These are phyloP conservation scores for Collybia mongolica DNA, from an alignment of 768 basidiomycete genomes.

Conservation along the genomic window DNA sequence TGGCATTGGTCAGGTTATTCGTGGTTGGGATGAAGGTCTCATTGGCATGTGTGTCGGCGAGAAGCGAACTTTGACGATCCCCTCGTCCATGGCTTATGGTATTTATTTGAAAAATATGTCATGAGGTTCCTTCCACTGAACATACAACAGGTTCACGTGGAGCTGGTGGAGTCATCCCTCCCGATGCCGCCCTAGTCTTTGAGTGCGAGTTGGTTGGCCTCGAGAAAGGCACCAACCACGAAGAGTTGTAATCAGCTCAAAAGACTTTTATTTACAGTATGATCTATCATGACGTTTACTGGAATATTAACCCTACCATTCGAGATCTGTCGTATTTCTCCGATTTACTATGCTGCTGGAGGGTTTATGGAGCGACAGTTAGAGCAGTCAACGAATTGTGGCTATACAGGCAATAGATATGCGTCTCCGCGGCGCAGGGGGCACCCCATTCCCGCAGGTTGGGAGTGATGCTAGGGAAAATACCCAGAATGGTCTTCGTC, in stretches of 20 bases:
- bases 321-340: too few species aligned
- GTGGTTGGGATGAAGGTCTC: constrained; percentile 84
- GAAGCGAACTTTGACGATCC: constrained; percentile 88
- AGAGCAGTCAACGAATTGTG: too few species aligned
- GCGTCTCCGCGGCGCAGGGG: too few species aligned
- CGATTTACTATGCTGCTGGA: too few species aligned
- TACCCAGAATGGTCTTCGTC: too few species aligned
- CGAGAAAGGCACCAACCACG: constrained; percentile 39
- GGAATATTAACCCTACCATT: neutral
- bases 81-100: constrained; percentile 82
- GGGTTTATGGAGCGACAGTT: too few species aligned
- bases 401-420: too few species aligned
- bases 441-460: too few species aligned
- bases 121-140: neutral
- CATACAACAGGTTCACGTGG: constrained; percentile 61
- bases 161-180: constrained; percentile 64
- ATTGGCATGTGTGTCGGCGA: constrained; percentile 84
- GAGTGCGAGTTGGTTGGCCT: constrained; percentile 80
- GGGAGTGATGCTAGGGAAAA: too few species aligned
- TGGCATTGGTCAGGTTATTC: constrained; percentile 78
- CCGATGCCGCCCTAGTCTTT: constrained; percentile 79
- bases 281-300: neutral
- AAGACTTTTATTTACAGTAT: neutral
- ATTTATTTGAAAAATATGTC: constrained; percentile 25
- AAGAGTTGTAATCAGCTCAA: constrained; percentile 49